phyloP scores from a whole-genome alignment of 2,329 filamentous ascomycete genomes.

The Hawksworthiomyces lignivorus region DNA sequence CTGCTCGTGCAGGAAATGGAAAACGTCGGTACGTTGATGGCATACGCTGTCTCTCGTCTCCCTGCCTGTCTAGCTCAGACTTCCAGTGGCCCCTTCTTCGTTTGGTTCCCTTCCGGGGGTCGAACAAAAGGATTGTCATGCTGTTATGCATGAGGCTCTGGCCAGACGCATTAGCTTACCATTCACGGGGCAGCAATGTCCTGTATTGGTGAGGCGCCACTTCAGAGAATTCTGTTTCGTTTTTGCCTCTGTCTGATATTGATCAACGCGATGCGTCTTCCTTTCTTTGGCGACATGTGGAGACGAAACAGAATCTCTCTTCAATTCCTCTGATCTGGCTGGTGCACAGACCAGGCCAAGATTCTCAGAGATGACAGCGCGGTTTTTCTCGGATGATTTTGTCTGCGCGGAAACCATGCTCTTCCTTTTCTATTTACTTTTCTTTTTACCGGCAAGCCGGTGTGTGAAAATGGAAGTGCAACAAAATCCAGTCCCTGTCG shows the following conservation, averaged over 20 bases:
- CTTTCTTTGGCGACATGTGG: too few species aligned
- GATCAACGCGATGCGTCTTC: too few species aligned
- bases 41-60: constrained; percentile 10
- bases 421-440: constrained; percentile 48
- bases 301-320: too few species aligned
- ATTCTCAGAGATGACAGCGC: constrained; percentile 50
- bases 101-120: constrained; percentile 3
- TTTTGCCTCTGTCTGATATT: too few species aligned
- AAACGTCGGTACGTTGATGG: constrained; percentile 9
- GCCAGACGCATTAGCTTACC: constrained; percentile 51
- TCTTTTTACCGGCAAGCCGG: constrained; percentile 18
- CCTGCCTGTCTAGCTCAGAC: constrained; percentile 17
- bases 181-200: constrained; percentile 30
- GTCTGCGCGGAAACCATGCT: constrained; percentile 54
- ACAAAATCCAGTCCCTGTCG: constrained; percentile 92
- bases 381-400: constrained; percentile 97
- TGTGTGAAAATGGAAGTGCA: constrained; percentile 71
- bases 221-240: neutral
- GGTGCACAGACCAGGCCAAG: constrained; percentile 26
- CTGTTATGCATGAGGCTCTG: constrained; percentile 35
- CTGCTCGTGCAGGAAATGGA: constrained; percentile 14
- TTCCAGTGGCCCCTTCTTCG: constrained; percentile 8
- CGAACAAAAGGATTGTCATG: constrained; percentile 36
- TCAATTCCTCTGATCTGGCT: constrained; percentile 37
- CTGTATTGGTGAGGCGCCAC: constrained; percentile 42